Percentiles rank a stretch among this genome's conserved stretches.
These are phyloP conservation scores for Claviceps digitariae DNA, from an alignment of 2,329 filamentous ascomycete genomes.

Conservation along the genomic window DNA sequence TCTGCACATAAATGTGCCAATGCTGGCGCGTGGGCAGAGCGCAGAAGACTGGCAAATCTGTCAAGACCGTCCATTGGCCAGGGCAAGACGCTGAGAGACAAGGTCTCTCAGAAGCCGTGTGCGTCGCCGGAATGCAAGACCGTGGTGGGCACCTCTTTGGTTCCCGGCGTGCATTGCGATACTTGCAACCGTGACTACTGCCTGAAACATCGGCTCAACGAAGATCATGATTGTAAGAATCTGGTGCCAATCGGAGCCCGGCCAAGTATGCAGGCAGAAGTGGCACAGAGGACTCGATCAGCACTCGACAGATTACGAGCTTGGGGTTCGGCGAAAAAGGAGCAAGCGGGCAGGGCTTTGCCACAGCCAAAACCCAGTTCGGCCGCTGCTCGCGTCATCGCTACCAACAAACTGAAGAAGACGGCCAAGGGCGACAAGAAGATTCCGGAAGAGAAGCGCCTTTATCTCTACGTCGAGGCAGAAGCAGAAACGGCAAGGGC, in stretches of 20 bases:
- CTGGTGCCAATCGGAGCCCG: constrained; percentile 45
- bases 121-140: constrained; percentile 54
- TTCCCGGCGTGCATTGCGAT: constrained; percentile 56
- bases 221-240: constrained; percentile 77
- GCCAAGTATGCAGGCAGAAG: constrained; percentile 26
- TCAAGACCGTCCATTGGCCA: constrained; percentile 39
- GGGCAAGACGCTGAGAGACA: constrained; percentile 39
- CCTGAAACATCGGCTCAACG: constrained; percentile 59
- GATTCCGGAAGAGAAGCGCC: constrained; percentile 64
- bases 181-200: constrained; percentile 64
- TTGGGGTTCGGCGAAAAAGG: constrained; percentile 67
- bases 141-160: constrained; percentile 53
- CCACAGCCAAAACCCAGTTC: constrained; percentile 51
- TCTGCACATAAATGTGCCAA: constrained; percentile 57
- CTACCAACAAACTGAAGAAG: constrained; percentile 68
- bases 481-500: constrained; percentile 73
- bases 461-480: constrained; percentile 85
- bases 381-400: constrained; percentile 50
- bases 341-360: constrained; percentile 42
- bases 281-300: constrained; percentile 51
- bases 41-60: constrained; percentile 40
- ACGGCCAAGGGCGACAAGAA: constrained; percentile 83
- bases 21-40: constrained; percentile 48
- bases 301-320: constrained; percentile 66
- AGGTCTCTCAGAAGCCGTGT: constrained; percentile 52